phyloP scores from a whole-genome alignment of 768 basidiomycete species.

The Trametes punicea region DNA sequence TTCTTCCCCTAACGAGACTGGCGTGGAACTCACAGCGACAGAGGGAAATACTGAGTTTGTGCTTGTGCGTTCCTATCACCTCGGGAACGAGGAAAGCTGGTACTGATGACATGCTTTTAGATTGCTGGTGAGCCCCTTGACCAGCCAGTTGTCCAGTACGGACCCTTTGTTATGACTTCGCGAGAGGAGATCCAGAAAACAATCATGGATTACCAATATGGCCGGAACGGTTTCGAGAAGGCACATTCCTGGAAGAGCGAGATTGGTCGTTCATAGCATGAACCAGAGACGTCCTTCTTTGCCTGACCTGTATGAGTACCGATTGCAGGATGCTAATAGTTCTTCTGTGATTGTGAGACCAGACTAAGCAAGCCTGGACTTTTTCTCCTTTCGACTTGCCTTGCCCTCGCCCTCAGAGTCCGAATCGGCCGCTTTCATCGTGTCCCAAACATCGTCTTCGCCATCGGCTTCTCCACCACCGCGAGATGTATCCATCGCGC shows the following conservation, averaged over 20 bases:
- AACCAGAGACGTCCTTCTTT: too few species aligned
- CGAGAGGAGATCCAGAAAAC: conserved; percentile 79
- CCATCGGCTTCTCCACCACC: conserved; percentile 35
- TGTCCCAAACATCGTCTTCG: conserved; percentile 67
- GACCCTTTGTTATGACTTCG: conserved; percentile 85
- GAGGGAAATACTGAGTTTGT: conserved; percentile 71
- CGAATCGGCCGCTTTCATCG: conserved; percentile 52
- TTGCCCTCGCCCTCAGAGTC: conserved; percentile 1
- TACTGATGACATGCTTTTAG: conserved; percentile 32
- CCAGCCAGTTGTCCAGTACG: conserved; percentile 84
- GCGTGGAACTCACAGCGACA: conserved; percentile 59
- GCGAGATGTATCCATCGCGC: conserved; percentile 15
- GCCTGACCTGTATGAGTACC: neutral
- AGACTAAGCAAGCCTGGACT: conserved; percentile 1
- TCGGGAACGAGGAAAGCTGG: neutral
- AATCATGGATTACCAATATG: conserved; percentile 74
- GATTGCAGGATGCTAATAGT: neutral
- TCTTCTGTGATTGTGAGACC: too few species aligned
- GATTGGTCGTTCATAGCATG: conserved; percentile 47
- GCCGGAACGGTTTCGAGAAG: conserved; percentile 87
- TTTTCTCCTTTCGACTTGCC: conserved; percentile 27
- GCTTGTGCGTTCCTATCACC: conserved; percentile 44
- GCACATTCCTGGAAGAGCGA: conserved; percentile 84
- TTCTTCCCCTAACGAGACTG: conserved; percentile 51
- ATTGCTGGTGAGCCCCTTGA: conserved; percentile 86